Evolutionary conservation across 352 stramenopile genomes (phyloP).

Genomic region (Pythium aquatile): DNA sequence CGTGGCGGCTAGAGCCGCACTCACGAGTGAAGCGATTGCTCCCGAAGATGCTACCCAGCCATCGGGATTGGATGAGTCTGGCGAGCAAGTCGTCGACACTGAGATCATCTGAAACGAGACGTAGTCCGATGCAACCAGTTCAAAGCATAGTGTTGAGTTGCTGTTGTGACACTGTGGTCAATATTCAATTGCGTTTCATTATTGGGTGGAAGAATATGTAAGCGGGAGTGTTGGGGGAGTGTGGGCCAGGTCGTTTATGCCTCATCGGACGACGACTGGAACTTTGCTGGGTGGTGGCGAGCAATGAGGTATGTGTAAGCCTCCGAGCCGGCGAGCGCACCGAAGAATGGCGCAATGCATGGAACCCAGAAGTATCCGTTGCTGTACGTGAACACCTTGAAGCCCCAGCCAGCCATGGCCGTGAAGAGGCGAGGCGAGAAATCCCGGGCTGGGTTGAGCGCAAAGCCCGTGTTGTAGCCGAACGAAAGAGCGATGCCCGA

Average conservation of each 20-base stretch:
- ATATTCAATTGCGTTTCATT: constrained; percentile 1
- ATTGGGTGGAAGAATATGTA: constrained; percentile 12
- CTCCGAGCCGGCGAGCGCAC: constrained; percentile 53
- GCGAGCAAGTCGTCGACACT: not conserved
- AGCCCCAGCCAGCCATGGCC: constrained; percentile 56
- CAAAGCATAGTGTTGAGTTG: not conserved
- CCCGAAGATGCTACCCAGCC: constrained; percentile 8
- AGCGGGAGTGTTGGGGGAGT: not conserved
- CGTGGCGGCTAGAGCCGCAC: constrained; percentile 5
- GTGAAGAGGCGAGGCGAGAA: constrained; percentile 70
- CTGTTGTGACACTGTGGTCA: not conserved
- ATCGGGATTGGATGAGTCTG: not conserved
- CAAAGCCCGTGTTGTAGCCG: constrained; percentile 78
- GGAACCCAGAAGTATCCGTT: constrained; percentile 81
- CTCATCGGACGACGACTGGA: constrained; percentile 36
- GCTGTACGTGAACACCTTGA: constrained; percentile 62
- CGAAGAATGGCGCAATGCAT: constrained; percentile 67
- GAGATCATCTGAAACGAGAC: constrained; percentile 5
- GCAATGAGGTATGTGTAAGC: constrained; percentile 68
- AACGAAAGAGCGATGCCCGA: constrained; percentile 42
- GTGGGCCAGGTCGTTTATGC: constrained; percentile 14
- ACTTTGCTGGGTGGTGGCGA: constrained; percentile 57
- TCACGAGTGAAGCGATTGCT: not conserved
- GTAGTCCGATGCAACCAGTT: not conserved
- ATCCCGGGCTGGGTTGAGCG: constrained; percentile 70